A percentile compares a stretch with the other conserved stretches of the same genome.
Conservation (phyloP, 1,284 basidiomycete species). For the Blastosporella zonata region DNA sequence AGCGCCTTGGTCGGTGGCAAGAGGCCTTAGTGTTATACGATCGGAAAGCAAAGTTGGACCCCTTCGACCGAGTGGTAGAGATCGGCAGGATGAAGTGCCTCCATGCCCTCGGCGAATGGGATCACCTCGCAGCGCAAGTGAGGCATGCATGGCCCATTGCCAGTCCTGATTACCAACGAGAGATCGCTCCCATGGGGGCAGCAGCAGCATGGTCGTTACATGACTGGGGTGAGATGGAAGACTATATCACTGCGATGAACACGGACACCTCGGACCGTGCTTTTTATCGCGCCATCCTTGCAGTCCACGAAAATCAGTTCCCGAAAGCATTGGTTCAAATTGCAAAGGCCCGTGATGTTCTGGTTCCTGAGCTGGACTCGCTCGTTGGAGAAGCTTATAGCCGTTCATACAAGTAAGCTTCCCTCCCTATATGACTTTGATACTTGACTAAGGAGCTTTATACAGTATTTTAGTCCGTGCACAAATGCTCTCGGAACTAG, state of each 20-base stretch:
- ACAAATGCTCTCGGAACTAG: constrained; percentile 97
- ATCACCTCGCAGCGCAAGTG: constrained; percentile 83
- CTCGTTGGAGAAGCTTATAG: constrained; percentile 96
- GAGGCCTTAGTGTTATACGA: constrained; percentile 90
- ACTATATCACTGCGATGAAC: constrained; percentile 94
- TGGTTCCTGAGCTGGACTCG: constrained; percentile 90
- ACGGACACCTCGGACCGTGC: constrained; percentile 90
- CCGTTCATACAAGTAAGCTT: constrained; percentile 87
- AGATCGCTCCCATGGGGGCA: constrained; percentile 95
- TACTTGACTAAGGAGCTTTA: constrained; percentile 3
- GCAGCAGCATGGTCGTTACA: constrained; percentile 96
- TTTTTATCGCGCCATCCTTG: constrained; percentile 95
- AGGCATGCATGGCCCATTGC: constrained; percentile 89
- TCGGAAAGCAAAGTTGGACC: constrained; percentile 68
- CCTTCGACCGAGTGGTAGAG: constrained; percentile 68
- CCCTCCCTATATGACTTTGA: background rate
- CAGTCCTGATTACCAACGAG: constrained; percentile 78
- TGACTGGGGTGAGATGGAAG: constrained; percentile 98
- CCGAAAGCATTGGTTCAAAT: constrained; percentile 88
- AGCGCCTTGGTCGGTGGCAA: constrained; percentile 95
- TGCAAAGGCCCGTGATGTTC: constrained; percentile 86
- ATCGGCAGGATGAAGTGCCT: constrained; percentile 94
- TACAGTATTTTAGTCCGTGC: constrained; percentile 90
- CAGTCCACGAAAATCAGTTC: constrained; percentile 96
- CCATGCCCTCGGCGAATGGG: constrained; percentile 98